A percentile compares a stretch with the other conserved stretches of the same genome.
Conservation (phyloP, 2,329 filamentous ascomycete genomes). For the Cryphonectria japonica region DNA sequence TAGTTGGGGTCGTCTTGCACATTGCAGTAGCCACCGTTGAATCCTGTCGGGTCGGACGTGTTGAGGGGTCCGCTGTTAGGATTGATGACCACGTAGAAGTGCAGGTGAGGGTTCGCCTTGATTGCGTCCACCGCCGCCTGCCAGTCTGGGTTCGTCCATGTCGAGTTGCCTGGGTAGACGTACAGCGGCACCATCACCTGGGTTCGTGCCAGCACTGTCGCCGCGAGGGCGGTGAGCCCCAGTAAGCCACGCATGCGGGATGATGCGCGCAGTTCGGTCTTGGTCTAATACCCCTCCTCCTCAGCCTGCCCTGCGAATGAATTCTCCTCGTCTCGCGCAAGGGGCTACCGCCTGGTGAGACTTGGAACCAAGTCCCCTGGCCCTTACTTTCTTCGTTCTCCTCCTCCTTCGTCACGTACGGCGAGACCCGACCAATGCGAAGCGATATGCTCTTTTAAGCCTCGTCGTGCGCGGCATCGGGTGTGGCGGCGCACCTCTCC, state of each 20-base stretch:
- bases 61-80: slow-evolving; percentile 30
- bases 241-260: slow-evolving; percentile 19
- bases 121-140: slow-evolving; percentile 27
- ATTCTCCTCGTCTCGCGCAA: not conserved
- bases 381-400: not conserved
- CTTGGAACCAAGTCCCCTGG: not conserved
- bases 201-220: slow-evolving; percentile 20
- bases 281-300: not conserved
- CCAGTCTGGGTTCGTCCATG: slow-evolving; percentile 30
- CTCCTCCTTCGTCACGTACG: not conserved
- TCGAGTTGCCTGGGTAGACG: slow-evolving; percentile 25
- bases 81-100: slow-evolving; percentile 31
- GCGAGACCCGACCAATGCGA: not conserved
- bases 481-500: not conserved
- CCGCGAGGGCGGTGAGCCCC: slow-evolving; percentile 23
- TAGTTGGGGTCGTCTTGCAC: slow-evolving; percentile 23
- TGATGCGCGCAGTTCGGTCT: no score
- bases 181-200: slow-evolving; percentile 29
- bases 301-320: not conserved
- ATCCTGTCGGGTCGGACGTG: slow-evolving; percentile 23
- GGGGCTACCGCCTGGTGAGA: not conserved
- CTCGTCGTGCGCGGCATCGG: not conserved
- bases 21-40: slow-evolving; percentile 27
- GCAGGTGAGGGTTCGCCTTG: slow-evolving; percentile 21
- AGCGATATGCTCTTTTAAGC: not conserved